A percentile compares a stretch with the other conserved stretches of the same genome.
Evolutionary conservation across 176 grass and related monocot genomes (phyloP).

Genomic region (Oryza nivara): DNA sequence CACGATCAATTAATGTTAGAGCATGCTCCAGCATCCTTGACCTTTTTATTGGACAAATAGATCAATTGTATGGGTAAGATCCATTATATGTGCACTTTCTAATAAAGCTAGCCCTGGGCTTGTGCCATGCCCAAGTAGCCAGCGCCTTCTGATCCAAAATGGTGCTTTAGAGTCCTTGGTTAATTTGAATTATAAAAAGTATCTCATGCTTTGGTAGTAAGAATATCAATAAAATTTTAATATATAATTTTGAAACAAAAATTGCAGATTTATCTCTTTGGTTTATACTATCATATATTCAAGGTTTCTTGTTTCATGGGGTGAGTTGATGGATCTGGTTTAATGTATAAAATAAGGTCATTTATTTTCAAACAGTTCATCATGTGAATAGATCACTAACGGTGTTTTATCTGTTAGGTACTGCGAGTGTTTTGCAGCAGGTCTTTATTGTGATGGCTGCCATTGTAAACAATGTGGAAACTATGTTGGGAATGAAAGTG

Average conservation of each 20-base stretch:
- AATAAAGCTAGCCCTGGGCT: background rate
- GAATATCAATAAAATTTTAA: conserved; percentile 2
- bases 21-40: conserved; percentile 6
- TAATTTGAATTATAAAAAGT: conserved; percentile 11
- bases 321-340: conserved; percentile 11
- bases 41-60: conserved; percentile 10
- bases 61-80: background rate
- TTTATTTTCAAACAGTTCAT: conserved; percentile 38
- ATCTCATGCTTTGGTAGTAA: conserved; percentile 29
- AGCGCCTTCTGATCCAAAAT: conserved; percentile 8
- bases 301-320: conserved; percentile 7
- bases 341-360: conserved; percentile 9
- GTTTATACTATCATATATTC: conserved; percentile 21
- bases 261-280: background rate
- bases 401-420: conserved; percentile 57
- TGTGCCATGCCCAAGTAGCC: background rate
- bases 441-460: conserved; percentile 75
- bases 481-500: conserved; percentile 65
- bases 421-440: conserved; percentile 79
- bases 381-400: conserved; percentile 36
- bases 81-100: background rate
- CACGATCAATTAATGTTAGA: conserved; percentile 15
- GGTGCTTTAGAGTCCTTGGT: conserved; percentile 26
- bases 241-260: conserved; percentile 10
- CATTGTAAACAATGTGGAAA: conserved; percentile 78